Conservation (phyloP, 345 rosid genomes). For the Erysimum cheiranthoides region DNA sequence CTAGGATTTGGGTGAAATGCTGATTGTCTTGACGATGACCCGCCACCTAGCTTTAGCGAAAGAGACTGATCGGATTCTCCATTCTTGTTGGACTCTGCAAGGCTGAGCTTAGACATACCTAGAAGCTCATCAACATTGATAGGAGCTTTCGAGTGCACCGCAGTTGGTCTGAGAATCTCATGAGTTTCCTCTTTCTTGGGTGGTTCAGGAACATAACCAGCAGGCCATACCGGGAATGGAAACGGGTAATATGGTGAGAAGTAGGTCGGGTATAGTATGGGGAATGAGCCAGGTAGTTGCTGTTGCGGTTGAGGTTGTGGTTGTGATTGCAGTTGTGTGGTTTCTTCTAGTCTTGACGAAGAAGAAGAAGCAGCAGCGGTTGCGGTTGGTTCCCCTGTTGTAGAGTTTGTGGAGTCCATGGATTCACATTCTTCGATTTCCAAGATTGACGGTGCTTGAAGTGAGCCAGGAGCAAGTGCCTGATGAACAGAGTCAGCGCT, state of each 20-base stretch:
- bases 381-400: slow-evolving; percentile 57
- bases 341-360: slow-evolving; percentile 35
- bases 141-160: slow-evolving; percentile 81
- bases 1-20: slow-evolving; percentile 92
- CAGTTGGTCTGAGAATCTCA: slow-evolving; percentile 88
- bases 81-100: slow-evolving; percentile 65
- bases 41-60: slow-evolving; percentile 70
- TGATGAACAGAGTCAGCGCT: slow-evolving; percentile 42
- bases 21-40: slow-evolving; percentile 75
- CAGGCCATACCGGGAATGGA: slow-evolving; percentile 76
- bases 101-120: slow-evolving; percentile 88
- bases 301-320: slow-evolving; percentile 55
- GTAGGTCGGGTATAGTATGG: slow-evolving; percentile 75
- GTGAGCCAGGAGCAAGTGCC: slow-evolving; percentile 54
- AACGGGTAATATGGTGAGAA: slow-evolving; percentile 75
- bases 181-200: slow-evolving; percentile 55
- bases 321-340: slow-evolving; percentile 43
- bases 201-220: slow-evolving; percentile 57
- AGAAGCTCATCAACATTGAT: slow-evolving; percentile 90
- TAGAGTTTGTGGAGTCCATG: slow-evolving; percentile 93
- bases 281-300: slow-evolving; percentile 58
- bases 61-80: slow-evolving; percentile 66
- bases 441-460: slow-evolving; percentile 52
- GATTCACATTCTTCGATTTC: slow-evolving; percentile 88
- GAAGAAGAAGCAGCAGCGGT: slow-evolving; percentile 43